phyloP scores from a whole-genome alignment of 2,329 filamentous ascomycete species.

The Exophiala bonariae region DNA sequence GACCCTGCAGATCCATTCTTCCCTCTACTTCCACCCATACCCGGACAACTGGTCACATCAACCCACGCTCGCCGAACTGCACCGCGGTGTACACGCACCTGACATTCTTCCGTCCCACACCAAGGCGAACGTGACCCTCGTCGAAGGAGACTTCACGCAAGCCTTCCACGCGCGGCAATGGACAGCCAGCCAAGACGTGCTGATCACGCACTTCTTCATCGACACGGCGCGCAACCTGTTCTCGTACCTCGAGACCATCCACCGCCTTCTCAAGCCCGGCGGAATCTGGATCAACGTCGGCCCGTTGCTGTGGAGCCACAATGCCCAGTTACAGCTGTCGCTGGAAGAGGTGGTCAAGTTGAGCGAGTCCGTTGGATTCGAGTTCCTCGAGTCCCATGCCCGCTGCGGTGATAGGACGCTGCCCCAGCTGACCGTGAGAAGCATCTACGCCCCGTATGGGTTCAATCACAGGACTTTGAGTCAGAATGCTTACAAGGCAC shows the following conservation, averaged over 20 bases:
- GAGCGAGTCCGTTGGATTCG: conserved; percentile 52
- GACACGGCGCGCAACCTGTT: conserved; percentile 94
- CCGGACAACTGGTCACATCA: conserved; percentile 60
- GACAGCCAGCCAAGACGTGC: conserved; percentile 65
- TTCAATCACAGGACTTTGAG: neutral
- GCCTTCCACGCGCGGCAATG: conserved; percentile 30
- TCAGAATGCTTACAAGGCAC: neutral
- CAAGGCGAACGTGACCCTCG: conserved; percentile 34
- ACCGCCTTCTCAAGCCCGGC: conserved; percentile 71
- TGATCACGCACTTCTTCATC: conserved; percentile 90
- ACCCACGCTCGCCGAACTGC: conserved; percentile 48
- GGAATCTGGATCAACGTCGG: conserved; percentile 88
- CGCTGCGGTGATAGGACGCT: neutral
- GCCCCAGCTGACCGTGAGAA: neutral
- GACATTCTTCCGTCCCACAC: conserved; percentile 29
- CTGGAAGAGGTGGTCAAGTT: conserved; percentile 55
- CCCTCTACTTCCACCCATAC: conserved; percentile 50
- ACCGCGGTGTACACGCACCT: conserved; percentile 49
- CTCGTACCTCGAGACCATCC: conserved; percentile 80
- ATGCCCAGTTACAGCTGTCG: conserved; percentile 56
- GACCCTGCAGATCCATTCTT: conserved; percentile 27
- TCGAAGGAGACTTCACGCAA: conserved; percentile 60
- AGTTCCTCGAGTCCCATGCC: conserved; percentile 46
- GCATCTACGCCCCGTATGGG: neutral
- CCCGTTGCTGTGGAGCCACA: conserved; percentile 71